Conservation (phyloP, 176 grass and related monocot genomes). For the Paspalum notatum region DNA sequence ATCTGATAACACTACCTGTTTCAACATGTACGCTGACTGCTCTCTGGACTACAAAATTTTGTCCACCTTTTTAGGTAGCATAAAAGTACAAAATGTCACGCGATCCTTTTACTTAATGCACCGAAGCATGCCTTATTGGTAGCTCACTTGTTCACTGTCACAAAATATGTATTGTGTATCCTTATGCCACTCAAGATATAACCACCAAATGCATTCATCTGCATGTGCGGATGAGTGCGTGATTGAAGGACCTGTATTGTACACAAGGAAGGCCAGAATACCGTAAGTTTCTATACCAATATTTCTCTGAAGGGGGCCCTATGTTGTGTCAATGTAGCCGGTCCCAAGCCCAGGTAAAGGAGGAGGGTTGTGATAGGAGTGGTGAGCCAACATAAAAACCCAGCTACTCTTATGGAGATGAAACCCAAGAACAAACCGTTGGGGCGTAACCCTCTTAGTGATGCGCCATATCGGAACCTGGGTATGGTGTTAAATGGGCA, state of each 20-base stretch:
- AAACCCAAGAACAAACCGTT: too few relatives aligned
- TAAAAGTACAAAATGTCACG: not conserved
- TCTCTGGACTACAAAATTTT: slow-evolving; percentile 26
- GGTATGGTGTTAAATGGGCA: too few relatives aligned
- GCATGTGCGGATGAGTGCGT: slow-evolving; percentile 85
- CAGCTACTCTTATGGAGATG: too few relatives aligned
- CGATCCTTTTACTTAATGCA: not conserved
- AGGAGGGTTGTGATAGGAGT: too few relatives aligned
- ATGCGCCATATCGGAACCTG: too few relatives aligned
- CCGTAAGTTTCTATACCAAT: not conserved
- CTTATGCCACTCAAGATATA: slow-evolving; percentile 80
- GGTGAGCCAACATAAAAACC: too few relatives aligned
- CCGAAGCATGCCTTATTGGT: not conserved
- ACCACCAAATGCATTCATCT: slow-evolving; percentile 93
- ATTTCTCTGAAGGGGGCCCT: not conserved
- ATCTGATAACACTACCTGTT: not conserved
- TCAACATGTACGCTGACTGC: not conserved
- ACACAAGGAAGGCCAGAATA: not conserved
- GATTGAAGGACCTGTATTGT: slow-evolving; percentile 73
- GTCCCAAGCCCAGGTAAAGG: too few relatives aligned
- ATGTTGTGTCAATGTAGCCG: too few relatives aligned
- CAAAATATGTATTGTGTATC: slow-evolving; percentile 44
- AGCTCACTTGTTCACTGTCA: slow-evolving; percentile 34
- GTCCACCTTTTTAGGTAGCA: not conserved
- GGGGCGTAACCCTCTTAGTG: too few relatives aligned